Evolutionary conservation across 176 grass and related monocot species (phyloP).

Genomic region (Rhynchospora breviuscula): DNA sequence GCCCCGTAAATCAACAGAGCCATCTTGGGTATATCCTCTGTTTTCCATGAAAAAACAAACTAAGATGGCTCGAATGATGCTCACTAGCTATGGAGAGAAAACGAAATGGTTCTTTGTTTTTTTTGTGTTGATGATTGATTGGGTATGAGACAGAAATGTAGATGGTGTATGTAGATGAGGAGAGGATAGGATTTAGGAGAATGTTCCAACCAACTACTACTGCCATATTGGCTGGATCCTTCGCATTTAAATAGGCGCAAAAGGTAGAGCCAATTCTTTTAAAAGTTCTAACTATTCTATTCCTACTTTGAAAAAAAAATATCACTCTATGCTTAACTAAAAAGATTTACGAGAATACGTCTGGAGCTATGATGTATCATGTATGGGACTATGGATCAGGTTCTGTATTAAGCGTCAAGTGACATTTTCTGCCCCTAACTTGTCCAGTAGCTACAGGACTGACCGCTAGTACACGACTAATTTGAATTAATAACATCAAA

Average conservation of each 20-base stretch:
- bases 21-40: conserved; percentile 51
- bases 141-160: neutral
- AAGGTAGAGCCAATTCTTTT: conserved; percentile 2
- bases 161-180: conserved; percentile 1
- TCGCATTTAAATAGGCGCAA: conserved; percentile 28
- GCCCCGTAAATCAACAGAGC: conserved; percentile 58
- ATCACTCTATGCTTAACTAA: neutral
- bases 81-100: neutral
- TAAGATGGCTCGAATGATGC: neutral
- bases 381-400: neutral
- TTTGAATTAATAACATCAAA: too few relatives aligned
- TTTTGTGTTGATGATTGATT: conserved; percentile 8
- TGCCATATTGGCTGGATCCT: neutral
- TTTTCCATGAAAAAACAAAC: conserved; percentile 25
- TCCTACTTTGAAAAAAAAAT: neutral
- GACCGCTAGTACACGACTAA: too few relatives aligned
- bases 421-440: too few relatives aligned
- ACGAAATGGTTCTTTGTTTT: neutral
- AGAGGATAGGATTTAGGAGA: conserved; percentile 5
- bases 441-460: too few relatives aligned
- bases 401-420: too few relatives aligned
- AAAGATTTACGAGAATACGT: neutral
- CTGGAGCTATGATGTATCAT: neutral
- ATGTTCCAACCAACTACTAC: conserved; percentile 16
- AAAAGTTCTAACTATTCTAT: neutral